Conservation (phyloP, 2,329 filamentous ascomycete species). For the Epichloe glyceriae region DNA sequence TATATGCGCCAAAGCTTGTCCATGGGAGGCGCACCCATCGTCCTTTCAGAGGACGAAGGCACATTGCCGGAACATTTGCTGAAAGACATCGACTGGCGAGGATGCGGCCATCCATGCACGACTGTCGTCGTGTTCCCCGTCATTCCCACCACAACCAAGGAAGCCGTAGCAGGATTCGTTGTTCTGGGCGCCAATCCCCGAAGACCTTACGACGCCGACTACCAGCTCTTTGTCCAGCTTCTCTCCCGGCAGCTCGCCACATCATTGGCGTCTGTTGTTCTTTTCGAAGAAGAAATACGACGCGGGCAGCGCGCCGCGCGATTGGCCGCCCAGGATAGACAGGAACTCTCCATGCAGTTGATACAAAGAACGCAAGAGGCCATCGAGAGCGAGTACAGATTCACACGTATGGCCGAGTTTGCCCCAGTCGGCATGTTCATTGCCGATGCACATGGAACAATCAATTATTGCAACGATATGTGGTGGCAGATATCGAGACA, state of each 20-base stretch:
- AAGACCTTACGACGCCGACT: constrained; percentile 68
- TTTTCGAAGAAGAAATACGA: constrained; percentile 74
- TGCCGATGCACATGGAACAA: constrained; percentile 54
- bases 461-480: constrained; percentile 72
- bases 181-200: constrained; percentile 68
- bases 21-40: constrained; percentile 49
- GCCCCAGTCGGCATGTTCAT: constrained; percentile 79
- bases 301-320: constrained; percentile 61
- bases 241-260: constrained; percentile 65
- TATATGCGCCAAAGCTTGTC: constrained; percentile 64
- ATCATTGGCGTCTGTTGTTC: constrained; percentile 65
- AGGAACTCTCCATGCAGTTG: constrained; percentile 65
- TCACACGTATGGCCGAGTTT: constrained; percentile 74
- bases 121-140: constrained; percentile 68
- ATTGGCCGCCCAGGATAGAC: constrained; percentile 62
- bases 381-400: constrained; percentile 59
- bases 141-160: constrained; percentile 57
- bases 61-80: constrained; percentile 53
- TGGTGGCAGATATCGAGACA: constrained; percentile 62
- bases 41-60: constrained; percentile 53
- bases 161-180: constrained; percentile 63
- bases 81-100: constrained; percentile 54
- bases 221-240: constrained; percentile 63
- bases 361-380: constrained; percentile 50
- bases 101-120: constrained; percentile 56